Conservation (phyloP, 306 rosid genomes). For the Prunus mongolica region DNA sequence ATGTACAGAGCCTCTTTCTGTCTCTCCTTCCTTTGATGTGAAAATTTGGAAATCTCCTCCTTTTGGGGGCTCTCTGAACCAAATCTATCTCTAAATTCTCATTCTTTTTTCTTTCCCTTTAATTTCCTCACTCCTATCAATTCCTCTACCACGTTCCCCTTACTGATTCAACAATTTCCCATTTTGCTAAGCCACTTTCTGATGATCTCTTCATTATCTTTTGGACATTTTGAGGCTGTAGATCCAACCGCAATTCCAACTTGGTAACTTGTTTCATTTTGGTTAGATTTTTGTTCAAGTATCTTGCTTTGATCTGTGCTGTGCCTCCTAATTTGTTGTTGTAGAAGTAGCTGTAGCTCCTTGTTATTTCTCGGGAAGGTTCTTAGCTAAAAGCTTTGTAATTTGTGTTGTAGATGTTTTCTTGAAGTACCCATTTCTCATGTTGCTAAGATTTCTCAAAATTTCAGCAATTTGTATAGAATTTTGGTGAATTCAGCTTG, state of each 20-base stretch:
- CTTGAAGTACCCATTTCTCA: constrained; percentile 10
- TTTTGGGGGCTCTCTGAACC: constrained; percentile 18
- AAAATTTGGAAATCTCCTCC: constrained; percentile 3
- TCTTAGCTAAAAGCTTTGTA: neutral
- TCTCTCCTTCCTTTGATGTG: neutral
- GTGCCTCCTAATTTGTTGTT: neutral
- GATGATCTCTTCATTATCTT: neutral
- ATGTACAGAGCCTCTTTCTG: neutral
- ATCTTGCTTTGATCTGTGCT: constrained; percentile 16
- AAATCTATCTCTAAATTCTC: constrained; percentile 25
- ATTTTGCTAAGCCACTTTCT: constrained; percentile 2
- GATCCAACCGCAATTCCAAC: constrained; percentile 27
- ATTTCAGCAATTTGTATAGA: neutral
- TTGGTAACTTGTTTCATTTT: constrained; percentile 9
- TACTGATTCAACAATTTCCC: neutral
- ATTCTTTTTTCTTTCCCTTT: neutral
- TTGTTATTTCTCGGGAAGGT: neutral
- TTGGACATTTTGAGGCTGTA: constrained; percentile 14
- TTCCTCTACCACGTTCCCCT: constrained; percentile 6
- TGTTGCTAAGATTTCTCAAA: neutral
- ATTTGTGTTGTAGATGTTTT: constrained; percentile 5
- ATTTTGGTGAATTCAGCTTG: constrained; percentile 13
- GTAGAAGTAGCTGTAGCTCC: neutral
- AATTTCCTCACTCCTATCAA: neutral
- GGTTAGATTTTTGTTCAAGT: neutral